Evolutionary conservation across 1,139 yeast species (phyloP).

Genomic region (Geotrichum bryndzae): DNA sequence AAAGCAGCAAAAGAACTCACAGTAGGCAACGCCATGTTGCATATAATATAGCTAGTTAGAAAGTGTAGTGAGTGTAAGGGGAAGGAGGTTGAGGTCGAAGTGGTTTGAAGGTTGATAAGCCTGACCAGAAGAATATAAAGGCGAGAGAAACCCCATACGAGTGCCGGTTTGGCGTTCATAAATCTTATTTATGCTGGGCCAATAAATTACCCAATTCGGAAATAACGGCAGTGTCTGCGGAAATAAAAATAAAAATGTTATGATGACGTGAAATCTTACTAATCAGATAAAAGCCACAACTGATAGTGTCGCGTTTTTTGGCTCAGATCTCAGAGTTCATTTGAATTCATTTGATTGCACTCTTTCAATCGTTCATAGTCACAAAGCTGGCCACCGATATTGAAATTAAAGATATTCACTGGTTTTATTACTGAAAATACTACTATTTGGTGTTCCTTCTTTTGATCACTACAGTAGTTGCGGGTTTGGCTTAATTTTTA

Average conservation of each 20-base stretch:
- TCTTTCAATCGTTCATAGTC: background rate
- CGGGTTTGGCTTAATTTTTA: background rate
- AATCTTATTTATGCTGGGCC: background rate
- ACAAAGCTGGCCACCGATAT: too few species aligned
- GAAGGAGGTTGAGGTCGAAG: background rate
- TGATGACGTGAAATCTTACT: background rate
- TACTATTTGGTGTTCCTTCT: too few species aligned
- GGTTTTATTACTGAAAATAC: too few species aligned
- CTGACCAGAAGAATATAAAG: background rate
- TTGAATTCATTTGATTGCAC: background rate
- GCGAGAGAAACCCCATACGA: background rate
- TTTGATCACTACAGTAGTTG: too few species aligned
- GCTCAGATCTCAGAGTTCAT: background rate
- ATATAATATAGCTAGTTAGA: background rate
- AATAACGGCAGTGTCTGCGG: background rate
- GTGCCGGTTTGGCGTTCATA: background rate
- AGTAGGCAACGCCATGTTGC: slow-evolving; percentile 2
- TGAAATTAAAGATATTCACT: too few species aligned
- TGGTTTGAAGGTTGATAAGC: background rate
- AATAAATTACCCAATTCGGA: background rate
- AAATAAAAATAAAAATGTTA: too few species aligned
- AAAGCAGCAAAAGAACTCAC: background rate
- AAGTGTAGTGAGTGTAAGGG: background rate
- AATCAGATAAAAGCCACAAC: background rate
- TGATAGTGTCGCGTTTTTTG: background rate